phyloP scores from a whole-genome alignment of 2,329 filamentous ascomycete species.

The Neospermospora avenae region DNA sequence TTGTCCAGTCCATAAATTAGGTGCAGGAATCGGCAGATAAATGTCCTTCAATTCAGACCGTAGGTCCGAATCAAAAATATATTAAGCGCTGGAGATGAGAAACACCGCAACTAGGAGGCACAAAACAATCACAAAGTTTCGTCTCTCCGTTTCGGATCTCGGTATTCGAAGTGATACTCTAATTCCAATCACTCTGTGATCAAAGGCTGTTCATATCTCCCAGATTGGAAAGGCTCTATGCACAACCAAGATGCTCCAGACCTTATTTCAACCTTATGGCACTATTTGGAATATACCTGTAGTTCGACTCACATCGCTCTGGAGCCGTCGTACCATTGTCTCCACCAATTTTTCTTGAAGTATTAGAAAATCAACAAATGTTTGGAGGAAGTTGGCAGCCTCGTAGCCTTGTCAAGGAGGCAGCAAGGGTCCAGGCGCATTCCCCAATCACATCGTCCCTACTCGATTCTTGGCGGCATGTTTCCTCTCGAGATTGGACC shows the following conservation, averaged over 20 bases:
- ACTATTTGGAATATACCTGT: background rate
- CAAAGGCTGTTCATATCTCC: background rate
- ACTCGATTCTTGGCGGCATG: background rate
- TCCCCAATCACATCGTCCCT: background rate
- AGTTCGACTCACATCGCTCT: background rate
- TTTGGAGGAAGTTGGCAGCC: background rate
- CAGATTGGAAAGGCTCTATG: background rate
- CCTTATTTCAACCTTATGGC: background rate
- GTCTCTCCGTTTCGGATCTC: slow-evolving; percentile 25
- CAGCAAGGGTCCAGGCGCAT: background rate
- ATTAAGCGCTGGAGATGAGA: slow-evolving; percentile 29
- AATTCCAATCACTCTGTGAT: background rate
- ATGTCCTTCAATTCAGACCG: slow-evolving; percentile 28
- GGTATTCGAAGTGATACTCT: slow-evolving; percentile 14
- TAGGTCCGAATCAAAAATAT: slow-evolving; percentile 29
- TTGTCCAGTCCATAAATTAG: slow-evolving; percentile 11
- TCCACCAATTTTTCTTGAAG: background rate
- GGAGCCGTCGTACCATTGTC: background rate
- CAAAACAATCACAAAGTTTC: slow-evolving; percentile 28
- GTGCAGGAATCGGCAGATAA: slow-evolving; percentile 25
- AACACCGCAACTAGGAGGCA: slow-evolving; percentile 23
- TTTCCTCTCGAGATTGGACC: background rate
- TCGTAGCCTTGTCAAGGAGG: slow-evolving; percentile 6
- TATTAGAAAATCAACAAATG: background rate
- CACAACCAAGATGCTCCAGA: background rate